A percentile compares a stretch with the other conserved stretches of the same genome.
Conservation (phyloP, 208 protist genomes). For the Trypanosoma avium region DNA sequence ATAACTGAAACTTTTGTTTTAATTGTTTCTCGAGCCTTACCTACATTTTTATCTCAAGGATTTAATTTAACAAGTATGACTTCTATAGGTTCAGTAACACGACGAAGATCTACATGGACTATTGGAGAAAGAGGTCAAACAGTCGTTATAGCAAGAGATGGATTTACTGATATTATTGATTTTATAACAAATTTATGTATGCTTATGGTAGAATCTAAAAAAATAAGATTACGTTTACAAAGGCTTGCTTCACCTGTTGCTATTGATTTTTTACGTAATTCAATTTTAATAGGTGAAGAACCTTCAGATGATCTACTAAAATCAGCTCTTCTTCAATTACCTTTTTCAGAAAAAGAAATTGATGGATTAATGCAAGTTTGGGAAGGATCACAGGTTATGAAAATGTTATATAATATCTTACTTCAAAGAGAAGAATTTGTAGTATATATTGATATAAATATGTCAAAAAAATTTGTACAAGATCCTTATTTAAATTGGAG, state of each 20-base stretch:
- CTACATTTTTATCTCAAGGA: conserved; percentile 58
- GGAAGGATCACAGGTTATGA: conserved; percentile 40
- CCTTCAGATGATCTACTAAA: background rate
- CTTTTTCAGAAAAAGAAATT: conserved; percentile 55
- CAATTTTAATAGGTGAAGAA: conserved; percentile 11
- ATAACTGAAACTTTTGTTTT: conserved; percentile 67
- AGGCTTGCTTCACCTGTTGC: conserved; percentile 72
- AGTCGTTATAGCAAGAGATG: conserved; percentile 82
- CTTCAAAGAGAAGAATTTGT: conserved; percentile 79
- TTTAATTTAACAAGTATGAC: conserved; percentile 23
- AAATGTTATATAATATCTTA: conserved; percentile 65
- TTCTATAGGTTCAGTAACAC: conserved; percentile 52
- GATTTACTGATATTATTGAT: conserved; percentile 84
- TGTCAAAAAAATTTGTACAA: conserved; percentile 50
- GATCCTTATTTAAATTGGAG: conserved; percentile 73
- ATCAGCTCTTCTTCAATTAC: conserved; percentile 40
- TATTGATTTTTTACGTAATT: conserved; percentile 59
- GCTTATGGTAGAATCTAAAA: conserved; percentile 70
- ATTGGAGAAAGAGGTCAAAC: conserved; percentile 66
- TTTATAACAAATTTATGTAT: conserved; percentile 85
- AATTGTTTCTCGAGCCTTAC: conserved; percentile 49
- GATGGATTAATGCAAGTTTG: conserved; percentile 50
- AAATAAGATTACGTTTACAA: conserved; percentile 63
- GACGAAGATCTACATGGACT: conserved; percentile 64
- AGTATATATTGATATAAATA: conserved; percentile 62